A percentile compares a stretch with the other conserved stretches of the same genome.
Conservation (phyloP, 108 stramenopile species). For the Conticribra weissflogii region DNA sequence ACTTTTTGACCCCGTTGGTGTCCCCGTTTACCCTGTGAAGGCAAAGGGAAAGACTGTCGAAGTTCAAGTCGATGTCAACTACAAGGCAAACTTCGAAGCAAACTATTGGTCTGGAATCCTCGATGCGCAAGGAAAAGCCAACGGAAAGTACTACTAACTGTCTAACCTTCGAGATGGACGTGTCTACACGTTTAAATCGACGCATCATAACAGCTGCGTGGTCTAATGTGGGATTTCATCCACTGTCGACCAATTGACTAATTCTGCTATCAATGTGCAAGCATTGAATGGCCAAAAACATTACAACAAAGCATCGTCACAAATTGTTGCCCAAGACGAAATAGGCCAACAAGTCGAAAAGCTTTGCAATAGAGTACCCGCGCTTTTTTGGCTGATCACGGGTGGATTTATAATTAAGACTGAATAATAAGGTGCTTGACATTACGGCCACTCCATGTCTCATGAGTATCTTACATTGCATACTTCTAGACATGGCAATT, state of each 20-base stretch:
- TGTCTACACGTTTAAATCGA: neutral
- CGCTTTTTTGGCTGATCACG: slow-evolving; percentile 19
- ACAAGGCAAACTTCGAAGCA: slow-evolving; percentile 96
- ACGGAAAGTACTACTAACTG: slow-evolving; percentile 97
- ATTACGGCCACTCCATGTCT: slow-evolving; percentile 8
- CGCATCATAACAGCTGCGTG: neutral
- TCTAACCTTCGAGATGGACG: neutral
- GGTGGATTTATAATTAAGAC: slow-evolving; percentile 19
- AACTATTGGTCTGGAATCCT: slow-evolving; percentile 97
- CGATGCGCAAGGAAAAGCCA: slow-evolving; percentile 98
- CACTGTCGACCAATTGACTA: neutral
- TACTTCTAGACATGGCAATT: too few relatives aligned
- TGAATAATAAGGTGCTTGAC: slow-evolving; percentile 15
- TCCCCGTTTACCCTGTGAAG: slow-evolving; percentile 95
- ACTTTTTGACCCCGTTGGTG: slow-evolving; percentile 91
- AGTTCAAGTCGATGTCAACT: slow-evolving; percentile 98
- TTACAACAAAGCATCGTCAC: neutral
- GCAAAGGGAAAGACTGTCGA: slow-evolving; percentile 82
- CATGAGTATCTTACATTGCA: too few relatives aligned
- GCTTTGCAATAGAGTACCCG: slow-evolving; percentile 13
- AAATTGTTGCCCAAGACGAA: neutral
- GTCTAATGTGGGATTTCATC: neutral
- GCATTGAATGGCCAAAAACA: neutral
- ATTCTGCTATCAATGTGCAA: neutral
- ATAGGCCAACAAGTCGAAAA: neutral